Conservation (phyloP, 768 basidiomycete genomes). For the Podaxis rugospora region DNA sequence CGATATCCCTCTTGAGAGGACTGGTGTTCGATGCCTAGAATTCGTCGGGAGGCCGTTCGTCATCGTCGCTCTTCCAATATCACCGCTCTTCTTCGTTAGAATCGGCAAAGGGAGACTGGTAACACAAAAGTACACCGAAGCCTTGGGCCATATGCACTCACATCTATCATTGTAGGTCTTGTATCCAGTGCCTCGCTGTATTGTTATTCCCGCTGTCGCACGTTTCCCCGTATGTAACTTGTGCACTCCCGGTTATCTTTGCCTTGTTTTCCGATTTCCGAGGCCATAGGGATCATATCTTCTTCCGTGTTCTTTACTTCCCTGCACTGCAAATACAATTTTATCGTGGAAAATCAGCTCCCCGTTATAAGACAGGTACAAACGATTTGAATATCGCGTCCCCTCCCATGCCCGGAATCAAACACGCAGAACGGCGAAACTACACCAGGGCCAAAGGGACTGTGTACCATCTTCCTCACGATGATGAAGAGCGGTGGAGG, state of each 20-base stretch:
- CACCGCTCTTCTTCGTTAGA: background rate
- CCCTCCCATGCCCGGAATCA: background rate
- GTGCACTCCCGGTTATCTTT: background rate
- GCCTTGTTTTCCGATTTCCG: background rate
- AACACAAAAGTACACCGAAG: background rate
- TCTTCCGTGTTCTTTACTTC: no score
- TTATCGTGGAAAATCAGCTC: no score
- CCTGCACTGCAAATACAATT: background rate
- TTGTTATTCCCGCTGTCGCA: background rate
- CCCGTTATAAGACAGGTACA: background rate
- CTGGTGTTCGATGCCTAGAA: background rate
- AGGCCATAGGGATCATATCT: no score
- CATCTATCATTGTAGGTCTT: background rate
- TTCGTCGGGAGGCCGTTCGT: no score
- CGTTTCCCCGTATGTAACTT: background rate
- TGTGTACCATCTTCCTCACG: conserved; percentile 5
- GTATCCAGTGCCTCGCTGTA: background rate
- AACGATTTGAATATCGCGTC: background rate
- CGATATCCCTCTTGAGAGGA: background rate
- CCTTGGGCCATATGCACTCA: background rate
- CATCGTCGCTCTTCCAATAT: no score
- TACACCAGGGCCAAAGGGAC: background rate
- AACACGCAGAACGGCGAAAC: background rate
- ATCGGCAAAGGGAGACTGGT: background rate
- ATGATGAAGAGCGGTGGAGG: conserved; percentile 4